Conservation (phyloP, 2,329 filamentous ascomycete genomes). For the Verticillium tricorpus region DNA sequence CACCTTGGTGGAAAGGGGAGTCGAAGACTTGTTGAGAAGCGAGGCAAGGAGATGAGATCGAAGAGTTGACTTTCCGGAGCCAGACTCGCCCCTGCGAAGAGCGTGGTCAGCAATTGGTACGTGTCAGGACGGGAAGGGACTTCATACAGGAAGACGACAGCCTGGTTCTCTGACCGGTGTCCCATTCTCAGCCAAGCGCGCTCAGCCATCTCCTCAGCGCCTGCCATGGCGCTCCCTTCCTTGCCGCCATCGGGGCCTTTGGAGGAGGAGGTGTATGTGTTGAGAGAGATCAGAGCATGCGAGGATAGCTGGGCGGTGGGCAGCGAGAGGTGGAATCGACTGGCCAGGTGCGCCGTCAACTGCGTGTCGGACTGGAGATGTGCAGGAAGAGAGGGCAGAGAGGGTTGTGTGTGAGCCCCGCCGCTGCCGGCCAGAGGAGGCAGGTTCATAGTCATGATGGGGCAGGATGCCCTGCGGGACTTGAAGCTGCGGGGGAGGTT, state of each 20-base stretch:
- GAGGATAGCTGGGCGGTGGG: slow-evolving; percentile 87
- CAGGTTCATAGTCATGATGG: slow-evolving; percentile 57
- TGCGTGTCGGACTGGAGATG: slow-evolving; percentile 77
- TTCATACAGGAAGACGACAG: slow-evolving; percentile 84
- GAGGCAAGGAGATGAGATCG: slow-evolving; percentile 83
- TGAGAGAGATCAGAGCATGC: slow-evolving; percentile 85
- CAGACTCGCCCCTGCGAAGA: slow-evolving; percentile 76
- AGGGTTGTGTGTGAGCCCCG: slow-evolving; percentile 74
- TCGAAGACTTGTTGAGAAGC: slow-evolving; percentile 83
- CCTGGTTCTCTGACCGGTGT: slow-evolving; percentile 87
- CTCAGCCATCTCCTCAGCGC: slow-evolving; percentile 86
- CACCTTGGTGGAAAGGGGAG: slow-evolving; percentile 86
- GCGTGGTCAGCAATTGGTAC: slow-evolving; percentile 5
- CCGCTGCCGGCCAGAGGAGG: slow-evolving; percentile 41
- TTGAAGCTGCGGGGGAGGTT: not conserved
- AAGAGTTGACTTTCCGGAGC: slow-evolving; percentile 92
- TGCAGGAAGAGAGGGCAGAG: slow-evolving; percentile 79
- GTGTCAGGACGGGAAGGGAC: not conserved
- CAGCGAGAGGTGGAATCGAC: slow-evolving; percentile 85
- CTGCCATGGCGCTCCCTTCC: slow-evolving; percentile 87
- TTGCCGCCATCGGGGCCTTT: slow-evolving; percentile 88
- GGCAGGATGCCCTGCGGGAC: slow-evolving; percentile 17
- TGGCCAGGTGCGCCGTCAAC: slow-evolving; percentile 76
- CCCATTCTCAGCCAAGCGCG: slow-evolving; percentile 82
- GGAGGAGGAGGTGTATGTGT: slow-evolving; percentile 87